phyloP scores from a whole-genome alignment of 1,284 basidiomycete species.

The Ceratobasidium sp. region DNA sequence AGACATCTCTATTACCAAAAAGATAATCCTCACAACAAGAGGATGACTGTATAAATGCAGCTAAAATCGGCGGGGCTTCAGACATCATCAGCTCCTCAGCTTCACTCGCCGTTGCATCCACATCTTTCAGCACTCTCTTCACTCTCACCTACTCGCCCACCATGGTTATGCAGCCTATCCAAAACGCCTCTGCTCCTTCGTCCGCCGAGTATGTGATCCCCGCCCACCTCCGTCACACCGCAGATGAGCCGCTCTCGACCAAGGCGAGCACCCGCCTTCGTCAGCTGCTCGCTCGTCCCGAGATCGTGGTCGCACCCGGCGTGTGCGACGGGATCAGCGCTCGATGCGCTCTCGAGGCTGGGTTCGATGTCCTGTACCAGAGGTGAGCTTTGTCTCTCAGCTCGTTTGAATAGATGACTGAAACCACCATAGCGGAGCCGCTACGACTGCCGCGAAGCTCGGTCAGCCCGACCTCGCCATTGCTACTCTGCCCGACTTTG shows the following conservation, averaged over 20 bases:
- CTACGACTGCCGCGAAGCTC: constrained; percentile 78
- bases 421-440: constrained; percentile 67
- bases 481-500: constrained; percentile 80
- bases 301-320: constrained; percentile 80
- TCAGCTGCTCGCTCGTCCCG: constrained; percentile 78
- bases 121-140: not conserved
- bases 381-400: constrained; percentile 53
- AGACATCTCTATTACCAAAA: not conserved
- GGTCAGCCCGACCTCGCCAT: constrained; percentile 83
- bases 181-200: constrained; percentile 1
- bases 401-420: not conserved
- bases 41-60: not conserved
- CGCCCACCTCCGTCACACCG: constrained; percentile 16
- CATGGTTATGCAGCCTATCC: constrained; percentile 33
- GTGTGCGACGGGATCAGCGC: constrained; percentile 86
- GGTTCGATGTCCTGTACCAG: constrained; percentile 79
- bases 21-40: not conserved
- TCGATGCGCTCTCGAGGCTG: constrained; percentile 78
- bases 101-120: constrained; percentile 15
- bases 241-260: constrained; percentile 61
- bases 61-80: not conserved
- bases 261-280: constrained; percentile 77
- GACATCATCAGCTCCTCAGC: constrained; percentile 23
- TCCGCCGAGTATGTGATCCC: constrained; percentile 11
- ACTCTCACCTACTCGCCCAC: not conserved